Evolutionary conservation across 176 grass and related monocot species (phyloP).

Genomic region (Triticum dicoccoides): DNA sequence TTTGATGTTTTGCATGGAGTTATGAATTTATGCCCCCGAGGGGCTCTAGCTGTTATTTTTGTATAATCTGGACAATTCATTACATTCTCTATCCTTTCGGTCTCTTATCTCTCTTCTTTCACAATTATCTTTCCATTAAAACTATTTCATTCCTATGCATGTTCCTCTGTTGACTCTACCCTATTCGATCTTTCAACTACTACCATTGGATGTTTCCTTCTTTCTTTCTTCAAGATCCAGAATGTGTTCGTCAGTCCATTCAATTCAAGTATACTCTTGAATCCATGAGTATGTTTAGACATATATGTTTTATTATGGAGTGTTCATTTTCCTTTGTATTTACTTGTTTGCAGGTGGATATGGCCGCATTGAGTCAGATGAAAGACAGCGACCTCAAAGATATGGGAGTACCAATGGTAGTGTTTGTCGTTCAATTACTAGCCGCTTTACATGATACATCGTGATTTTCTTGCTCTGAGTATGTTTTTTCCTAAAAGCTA

Average conservation of each 20-base stretch:
- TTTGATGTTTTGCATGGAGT: not conserved
- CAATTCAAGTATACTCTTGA: constrained; percentile 10
- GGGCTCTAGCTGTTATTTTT: not conserved
- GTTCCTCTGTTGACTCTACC: not conserved
- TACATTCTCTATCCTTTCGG: not conserved
- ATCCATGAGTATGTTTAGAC: not conserved
- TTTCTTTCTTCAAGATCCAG: not conserved
- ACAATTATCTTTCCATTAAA: not conserved
- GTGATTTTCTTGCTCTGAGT: not conserved
- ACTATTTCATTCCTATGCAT: not conserved
- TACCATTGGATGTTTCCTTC: not conserved
- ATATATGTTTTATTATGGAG: not conserved
- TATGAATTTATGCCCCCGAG: not conserved
- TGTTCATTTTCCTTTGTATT: constrained; percentile 3
- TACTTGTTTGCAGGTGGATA: constrained; percentile 73
- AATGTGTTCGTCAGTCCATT: not conserved
- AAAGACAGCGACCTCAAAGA: constrained; percentile 89
- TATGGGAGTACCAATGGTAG: constrained; percentile 96
- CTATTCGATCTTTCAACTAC: not conserved
- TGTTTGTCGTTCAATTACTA: not conserved
- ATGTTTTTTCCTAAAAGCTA: not conserved
- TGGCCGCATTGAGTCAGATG: constrained; percentile 86
- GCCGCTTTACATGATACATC: not conserved
- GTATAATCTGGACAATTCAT: not conserved
- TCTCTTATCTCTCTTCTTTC: not conserved